phyloP scores from a whole-genome alignment of 495 filamentous ascomycete genomes.

The Neurospora sp. region DNA sequence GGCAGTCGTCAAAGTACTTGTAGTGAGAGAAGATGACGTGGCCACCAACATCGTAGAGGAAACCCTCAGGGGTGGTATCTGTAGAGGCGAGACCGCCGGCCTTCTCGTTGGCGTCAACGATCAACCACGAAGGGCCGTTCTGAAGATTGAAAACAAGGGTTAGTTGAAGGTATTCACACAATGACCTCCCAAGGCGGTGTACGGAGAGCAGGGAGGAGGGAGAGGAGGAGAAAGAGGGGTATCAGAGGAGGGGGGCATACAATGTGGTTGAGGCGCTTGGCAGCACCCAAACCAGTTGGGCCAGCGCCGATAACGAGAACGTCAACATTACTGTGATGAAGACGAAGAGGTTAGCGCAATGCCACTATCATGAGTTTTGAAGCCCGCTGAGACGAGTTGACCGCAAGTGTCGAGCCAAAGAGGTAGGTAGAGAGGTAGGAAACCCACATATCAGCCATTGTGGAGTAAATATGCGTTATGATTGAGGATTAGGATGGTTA shows the following conservation, averaged over 20 bases:
- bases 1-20: constrained; percentile 99
- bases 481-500: neutral
- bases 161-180: constrained; percentile 9
- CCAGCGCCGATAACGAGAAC: constrained; percentile 97
- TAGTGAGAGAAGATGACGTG: constrained; percentile 99
- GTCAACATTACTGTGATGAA: constrained; percentile 65
- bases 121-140: constrained; percentile 90
- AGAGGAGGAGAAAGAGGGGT: constrained; percentile 11
- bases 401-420: neutral
- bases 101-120: constrained; percentile 85
- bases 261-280: constrained; percentile 93
- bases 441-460: constrained; percentile 29
- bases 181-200: neutral
- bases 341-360: constrained; percentile 10
- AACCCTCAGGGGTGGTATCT: constrained; percentile 90
- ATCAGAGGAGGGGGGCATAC: constrained; percentile 43
- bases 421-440: neutral
- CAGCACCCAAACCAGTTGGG: constrained; percentile 91
- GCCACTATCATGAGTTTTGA: neutral
- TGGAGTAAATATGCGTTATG: constrained; percentile 4
- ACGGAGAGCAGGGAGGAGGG: constrained; percentile 5
- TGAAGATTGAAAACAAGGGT: constrained; percentile 24
- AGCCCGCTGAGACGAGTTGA: constrained; percentile 1
- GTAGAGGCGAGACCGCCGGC: constrained; percentile 96
- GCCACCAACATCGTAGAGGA: constrained; percentile 97